Evolutionary conservation across 371 early-diverging fungal genomes (phyloP), one percentile per base, ranked within the genome.

Genomic region (Coemansia sp.): DNA sequence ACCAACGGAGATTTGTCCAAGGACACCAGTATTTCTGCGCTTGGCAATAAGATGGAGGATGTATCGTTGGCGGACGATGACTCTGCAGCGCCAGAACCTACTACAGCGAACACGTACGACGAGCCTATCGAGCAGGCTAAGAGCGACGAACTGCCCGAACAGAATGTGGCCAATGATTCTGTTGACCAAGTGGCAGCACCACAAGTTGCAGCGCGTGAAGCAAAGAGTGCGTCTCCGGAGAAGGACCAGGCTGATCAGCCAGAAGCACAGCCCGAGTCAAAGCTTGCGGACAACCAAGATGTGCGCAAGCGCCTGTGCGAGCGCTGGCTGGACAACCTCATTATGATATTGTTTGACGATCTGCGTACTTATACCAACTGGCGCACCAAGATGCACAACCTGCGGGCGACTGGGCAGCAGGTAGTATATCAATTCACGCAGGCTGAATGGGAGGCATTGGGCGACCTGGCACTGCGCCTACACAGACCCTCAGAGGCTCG

Each of bases 291-390:
- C 54, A 16, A 65, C 28, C 23, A 42, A 9, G n/a, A 7, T 12
- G 53, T 59, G 55, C 91, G 92, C 83, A 97, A 98, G 84, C 87
- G 98, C 18, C 87, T 98, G 47, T 98, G 98, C 71, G 98, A 98
- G 72, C 93, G 96, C 70, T 98, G 98, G 98, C 85, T 98, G 69
- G 98, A 98, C 80, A 95, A 96, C 78, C 84, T 96, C 47, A 97
- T 97, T 65, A 96, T 97, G 96, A 94, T 97, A 3, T 81, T 98
- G 47, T 98, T 95, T 68, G 96, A 94, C 77, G 98, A 98, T 72
- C 83, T 98, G 59, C 90, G 98, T 30, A 89, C 93, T 20, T 98
- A 95, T 80, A 94, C 97, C 1, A 87, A 89, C 67, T 92, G 91
- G 90, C 81, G 89, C 62, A 86, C 92, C 5, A 90, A 91, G 66